Evolutionary conservation across 108 stramenopile genomes (phyloP), one percentile per base, ranked within the genome.

Genomic region (Skeletonema menzelii): DNA sequence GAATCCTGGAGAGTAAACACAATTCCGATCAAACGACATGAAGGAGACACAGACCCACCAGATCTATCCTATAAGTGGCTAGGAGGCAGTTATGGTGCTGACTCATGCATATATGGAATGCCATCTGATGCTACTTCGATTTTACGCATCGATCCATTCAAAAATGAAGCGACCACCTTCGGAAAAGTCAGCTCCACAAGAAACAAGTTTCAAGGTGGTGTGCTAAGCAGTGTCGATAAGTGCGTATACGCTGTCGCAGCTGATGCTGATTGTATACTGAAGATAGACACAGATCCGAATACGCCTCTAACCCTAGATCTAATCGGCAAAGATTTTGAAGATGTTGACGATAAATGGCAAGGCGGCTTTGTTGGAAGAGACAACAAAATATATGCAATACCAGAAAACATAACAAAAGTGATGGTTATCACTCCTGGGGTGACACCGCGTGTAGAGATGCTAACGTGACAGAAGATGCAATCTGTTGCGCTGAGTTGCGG

Each of bases 101-200:
- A 92, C 69, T 88, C 88, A 15, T 91, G 91, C 59, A 90, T 96
- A 44, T 96, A 91, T 69, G 87, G 90, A 28, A 87, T 92, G 57
- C 91, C 95, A 5, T 63, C 64, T 1, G 76, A 80, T n/a, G 75
- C 79, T 30, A 72, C 67, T 14, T 34, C 78, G 4, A 76, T 86
- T 24, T 70, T 86, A 13, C 40, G 68, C 8, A 77, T 86, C 2
- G 65, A 72, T 44, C 75, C 80, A 27, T 32, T 69, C 22, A 83
- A 80, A 31, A 65, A 80, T 15, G 63, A 65, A 27, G 83, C 77
- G 5, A 72, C 71, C 8, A 82, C 76, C 0, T 73, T 82, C 32
- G 71, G 76, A 14, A 75, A 58, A 40, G 70, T 73, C 3, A 24
- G 34, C 8, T 27, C 34, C 1, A 20, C 32, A 17, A 32, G 72